Percentiles rank a stretch among this genome's conserved stretches.
phyloP scores from a whole-genome alignment of 2,329 filamentous ascomycete species.

The Truncatella angustata region DNA sequence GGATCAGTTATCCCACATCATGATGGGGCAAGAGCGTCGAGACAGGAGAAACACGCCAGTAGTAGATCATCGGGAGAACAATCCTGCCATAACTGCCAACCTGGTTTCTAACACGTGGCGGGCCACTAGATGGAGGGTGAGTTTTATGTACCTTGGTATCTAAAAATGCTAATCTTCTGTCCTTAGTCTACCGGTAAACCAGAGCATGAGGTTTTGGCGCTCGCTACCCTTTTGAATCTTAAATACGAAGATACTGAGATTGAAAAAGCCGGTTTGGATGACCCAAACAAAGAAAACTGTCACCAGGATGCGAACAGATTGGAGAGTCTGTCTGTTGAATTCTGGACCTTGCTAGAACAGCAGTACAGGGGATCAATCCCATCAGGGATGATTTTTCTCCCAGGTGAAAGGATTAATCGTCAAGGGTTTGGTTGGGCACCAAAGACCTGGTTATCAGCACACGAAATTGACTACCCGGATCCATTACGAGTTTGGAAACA shows the following conservation, averaged over 20 bases:
- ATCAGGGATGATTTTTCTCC: conserved; percentile 6
- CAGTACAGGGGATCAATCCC: neutral
- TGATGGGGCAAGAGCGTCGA: neutral
- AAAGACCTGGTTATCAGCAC: conserved; percentile 7
- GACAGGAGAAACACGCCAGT: neutral
- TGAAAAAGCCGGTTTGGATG: conserved; percentile 1
- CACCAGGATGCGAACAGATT: neutral
- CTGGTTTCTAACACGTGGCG: conserved; percentile 3
- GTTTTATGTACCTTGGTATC: neutral
- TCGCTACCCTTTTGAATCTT: conserved; percentile 2
- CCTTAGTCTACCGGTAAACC: conserved; percentile 1
- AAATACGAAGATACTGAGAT: neutral
- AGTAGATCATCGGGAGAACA: neutral
- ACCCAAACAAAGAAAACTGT: neutral
- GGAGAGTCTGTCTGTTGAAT: neutral
- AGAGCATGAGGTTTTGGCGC: conserved; percentile 3
- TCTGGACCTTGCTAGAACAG: conserved; percentile 1
- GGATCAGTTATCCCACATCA: conserved; percentile 1
- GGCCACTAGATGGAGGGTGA: conserved; percentile 9
- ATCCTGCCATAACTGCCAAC: neutral
- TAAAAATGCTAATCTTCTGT: neutral
- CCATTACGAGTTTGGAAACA: conserved; percentile 4
- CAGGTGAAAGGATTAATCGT: conserved; percentile 1
- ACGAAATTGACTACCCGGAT: conserved; percentile 7
- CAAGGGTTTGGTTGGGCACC: conserved; percentile 1